Evolutionary conservation across 83 land plant species (phyloP), one percentile per base, ranked within the genome.

Genomic region (Diphasiastrum complanatum): DNA sequence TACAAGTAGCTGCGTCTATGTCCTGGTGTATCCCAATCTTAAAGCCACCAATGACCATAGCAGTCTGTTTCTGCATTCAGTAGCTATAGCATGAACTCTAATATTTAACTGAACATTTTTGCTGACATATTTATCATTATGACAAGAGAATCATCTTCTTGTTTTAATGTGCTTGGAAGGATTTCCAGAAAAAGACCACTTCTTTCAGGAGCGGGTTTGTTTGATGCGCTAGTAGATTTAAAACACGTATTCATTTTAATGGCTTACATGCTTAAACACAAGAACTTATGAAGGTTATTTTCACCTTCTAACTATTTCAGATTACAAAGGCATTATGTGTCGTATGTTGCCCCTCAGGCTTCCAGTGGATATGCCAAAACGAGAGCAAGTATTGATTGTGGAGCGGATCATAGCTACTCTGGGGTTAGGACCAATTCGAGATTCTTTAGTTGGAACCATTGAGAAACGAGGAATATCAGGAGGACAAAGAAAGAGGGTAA

Each of bases 401-500:
- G 99, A 95, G 74, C 83, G 99, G 67, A 95, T 86, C 55, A 89
- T 95, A 54, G 85, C 83, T 30, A 72, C 83, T 16, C 72, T 95
- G 51, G 99, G 99, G 32, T 71, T 95, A 33, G 85, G 79, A 35
- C 54, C 78, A 26, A 73, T 95, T 6, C 71, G 99, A 45, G 80
- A 82, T 64, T 85, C 93, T 3, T 49, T 80, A 35, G 99, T 95
- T 28, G 99, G 99, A 19, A 89, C 99, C 32, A 89, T 95, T 22
- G 97, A 95, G 68, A 71, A 75, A 60, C 71, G 99, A 33, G 99
- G 99, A 63, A 95, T 95, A 29, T 95, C 99, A 38, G 99, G 99
- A 53, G 99, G 99, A 45, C 99, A 95, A 43, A 69, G 99, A 45
- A 95, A 95, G 50, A 65, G 99, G 66, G 99, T 95, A 34, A 95